Base-by-base conservation (phyloP, 2,329 filamentous ascomycete genomes). In the Diatrype stigma region DNA sequence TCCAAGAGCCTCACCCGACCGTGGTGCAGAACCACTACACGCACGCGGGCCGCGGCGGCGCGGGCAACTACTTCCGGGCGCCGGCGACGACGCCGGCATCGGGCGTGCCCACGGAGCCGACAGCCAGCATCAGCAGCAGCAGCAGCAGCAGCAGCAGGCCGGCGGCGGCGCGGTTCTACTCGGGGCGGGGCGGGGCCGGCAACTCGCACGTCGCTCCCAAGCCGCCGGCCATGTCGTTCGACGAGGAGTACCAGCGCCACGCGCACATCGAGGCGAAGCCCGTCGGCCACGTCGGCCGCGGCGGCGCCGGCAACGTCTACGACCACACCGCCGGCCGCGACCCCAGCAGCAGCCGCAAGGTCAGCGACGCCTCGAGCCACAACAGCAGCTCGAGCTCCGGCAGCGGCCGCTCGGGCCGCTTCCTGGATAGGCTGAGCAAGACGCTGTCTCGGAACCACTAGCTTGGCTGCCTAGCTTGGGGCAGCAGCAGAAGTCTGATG, bases 171-270 rank as follows among this genome's bases (percentile, higher is more conserved):
- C 76, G 78, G 70, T 86, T 86, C 75, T 80, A 83, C 71, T 78
- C 78, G 11, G 85, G 85, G 60, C 82, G 85, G 51, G 85, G 85
- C 59, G 84, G 85, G 51, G 84, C 83, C 2, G 85, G 85, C 62
- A 88, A 87, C 71, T 76, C 82, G 56, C 77, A 77, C 67, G 63
- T 71, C 42, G 67, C 75, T 48, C 66, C 70, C 49, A 73, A 81
- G 65, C 76, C 81, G 46, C 75, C 79, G 61, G 77, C 80, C 60
- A 78, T 86, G 69, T 79, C 76, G 53, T 89, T 89, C 69, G 83
- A 86, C 66, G 84, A 86, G 71, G 83, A 86, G 66, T 79, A 82
- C 60, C 70, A 75, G 59, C 75, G 77, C 56, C 77, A 81, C 61
- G 74, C 76, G 60, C 71, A 77, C 51, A 71, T 80, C 49, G 75